phyloP scores from a whole-genome alignment of 768 basidiomycete species.

The Trametes cubensis region DNA sequence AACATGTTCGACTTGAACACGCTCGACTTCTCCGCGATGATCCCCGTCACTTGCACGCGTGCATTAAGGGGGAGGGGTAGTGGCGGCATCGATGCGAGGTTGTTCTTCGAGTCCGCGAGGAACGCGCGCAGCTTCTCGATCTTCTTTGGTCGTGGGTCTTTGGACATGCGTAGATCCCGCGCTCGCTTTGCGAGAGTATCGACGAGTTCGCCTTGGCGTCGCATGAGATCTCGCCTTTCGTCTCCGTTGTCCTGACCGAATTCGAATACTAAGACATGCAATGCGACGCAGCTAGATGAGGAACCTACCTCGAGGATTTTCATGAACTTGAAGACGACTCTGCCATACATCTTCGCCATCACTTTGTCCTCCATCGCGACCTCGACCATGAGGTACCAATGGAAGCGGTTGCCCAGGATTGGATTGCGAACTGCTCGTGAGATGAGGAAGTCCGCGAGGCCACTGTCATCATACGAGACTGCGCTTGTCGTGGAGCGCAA shows the following conservation, averaged over 20 bases:
- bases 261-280: too few species aligned
- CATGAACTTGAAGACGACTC: constrained; percentile 90
- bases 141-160: constrained; percentile 95
- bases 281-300: too few species aligned
- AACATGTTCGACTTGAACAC: constrained; percentile 98
- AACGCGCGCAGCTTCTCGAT: constrained; percentile 91
- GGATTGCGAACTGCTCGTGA: constrained; percentile 79
- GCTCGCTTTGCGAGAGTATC: constrained; percentile 85
- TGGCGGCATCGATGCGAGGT: constrained; percentile 74
- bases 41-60: constrained; percentile 79
- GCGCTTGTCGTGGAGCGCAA: constrained; percentile 74
- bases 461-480: constrained; percentile 88
- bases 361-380: constrained; percentile 83
- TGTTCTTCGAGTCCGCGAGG: constrained; percentile 84
- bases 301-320: constrained; percentile 77
- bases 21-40: constrained; percentile 88
- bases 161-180: constrained; percentile 83
- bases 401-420: constrained; percentile 86
- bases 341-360: constrained; percentile 91
- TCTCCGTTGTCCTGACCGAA: constrained; percentile 70
- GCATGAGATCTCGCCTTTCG: constrained; percentile 84
- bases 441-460: constrained; percentile 91
- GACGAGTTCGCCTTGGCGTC: constrained; percentile 89
- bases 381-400: constrained; percentile 99
- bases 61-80: constrained; percentile 92